Conservation (phyloP, 495 filamentous ascomycete species). For the Neohortaea acidophila region DNA sequence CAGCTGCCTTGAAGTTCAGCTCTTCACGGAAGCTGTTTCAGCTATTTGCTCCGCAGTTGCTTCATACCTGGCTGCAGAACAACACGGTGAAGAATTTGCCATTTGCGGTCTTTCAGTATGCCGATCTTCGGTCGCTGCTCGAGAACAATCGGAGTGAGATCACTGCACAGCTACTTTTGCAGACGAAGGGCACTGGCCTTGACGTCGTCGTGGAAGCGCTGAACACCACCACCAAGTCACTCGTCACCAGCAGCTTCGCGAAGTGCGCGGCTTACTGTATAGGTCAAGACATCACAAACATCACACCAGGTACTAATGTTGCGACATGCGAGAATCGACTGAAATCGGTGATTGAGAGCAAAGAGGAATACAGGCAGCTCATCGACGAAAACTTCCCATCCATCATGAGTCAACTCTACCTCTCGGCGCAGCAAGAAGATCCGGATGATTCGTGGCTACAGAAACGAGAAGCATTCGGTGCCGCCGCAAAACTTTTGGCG, state of each 20-base stretch:
- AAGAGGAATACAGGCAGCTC: constrained; percentile 18
- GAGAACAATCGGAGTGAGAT: constrained; percentile 62
- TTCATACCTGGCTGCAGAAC: constrained; percentile 75
- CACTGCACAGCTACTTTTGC: constrained; percentile 72
- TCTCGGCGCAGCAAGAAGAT: constrained; percentile 51
- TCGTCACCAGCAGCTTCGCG: constrained; percentile 55
- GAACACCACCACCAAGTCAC: constrained; percentile 35
- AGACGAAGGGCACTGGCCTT: constrained; percentile 49
- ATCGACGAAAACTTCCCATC: constrained; percentile 55
- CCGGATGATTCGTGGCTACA: constrained; percentile 54
- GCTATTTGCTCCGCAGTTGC: constrained; percentile 82
- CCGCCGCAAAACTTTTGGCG: constrained; percentile 46
- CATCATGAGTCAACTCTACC: constrained; percentile 60
- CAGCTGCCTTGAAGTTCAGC: constrained; percentile 45
- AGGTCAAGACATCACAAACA: constrained; percentile 54
- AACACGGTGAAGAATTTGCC: constrained; percentile 50
- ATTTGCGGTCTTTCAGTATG: constrained; percentile 67
- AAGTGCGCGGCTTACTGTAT: constrained; percentile 75
- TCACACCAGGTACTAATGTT: constrained; percentile 34
- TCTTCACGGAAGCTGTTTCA: constrained; percentile 56
- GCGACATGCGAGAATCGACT: constrained; percentile 44
- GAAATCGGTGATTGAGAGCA: constrained; percentile 47
- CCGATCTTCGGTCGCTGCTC: constrained; percentile 51
- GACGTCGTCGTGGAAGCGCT: constrained; percentile 42
- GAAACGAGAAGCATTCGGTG: constrained; percentile 41